These are phyloP conservation scores for Penicillium angulare DNA, from an alignment of 495 filamentous ascomycete species.

Conservation along the genomic window DNA sequence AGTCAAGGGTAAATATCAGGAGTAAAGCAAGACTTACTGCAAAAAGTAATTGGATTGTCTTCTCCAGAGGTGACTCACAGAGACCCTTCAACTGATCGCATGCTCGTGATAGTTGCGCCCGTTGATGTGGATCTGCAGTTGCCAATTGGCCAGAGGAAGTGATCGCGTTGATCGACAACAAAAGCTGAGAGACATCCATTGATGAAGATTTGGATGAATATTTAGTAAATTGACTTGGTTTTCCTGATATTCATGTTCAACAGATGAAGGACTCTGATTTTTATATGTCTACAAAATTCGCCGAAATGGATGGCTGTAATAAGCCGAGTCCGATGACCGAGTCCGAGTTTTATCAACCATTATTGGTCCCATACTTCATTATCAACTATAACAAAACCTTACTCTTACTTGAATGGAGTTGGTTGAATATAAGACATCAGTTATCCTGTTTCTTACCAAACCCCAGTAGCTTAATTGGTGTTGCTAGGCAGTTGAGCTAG, in stretches of 20 bases:
- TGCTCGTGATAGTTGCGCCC: neutral
- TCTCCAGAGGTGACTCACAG: neutral
- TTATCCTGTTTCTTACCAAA: no score
- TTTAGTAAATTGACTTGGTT: neutral
- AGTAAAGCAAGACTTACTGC: neutral
- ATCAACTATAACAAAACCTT: neutral
- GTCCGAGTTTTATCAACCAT: neutral
- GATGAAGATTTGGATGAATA: neutral
- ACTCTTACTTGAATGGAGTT: no score
- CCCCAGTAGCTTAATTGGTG: no score
- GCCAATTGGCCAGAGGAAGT: neutral
- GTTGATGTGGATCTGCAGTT: neutral
- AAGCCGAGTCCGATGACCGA: neutral
- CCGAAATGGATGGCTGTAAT: neutral
- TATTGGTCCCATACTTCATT: neutral
- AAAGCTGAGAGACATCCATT: neutral
- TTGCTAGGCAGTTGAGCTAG: no score
- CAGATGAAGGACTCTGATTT: neutral
- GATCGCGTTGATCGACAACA: neutral
- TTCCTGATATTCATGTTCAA: no score
- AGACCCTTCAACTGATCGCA: neutral
- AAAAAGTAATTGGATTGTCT: neutral
- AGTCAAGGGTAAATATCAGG: no score
- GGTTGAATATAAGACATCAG: no score
- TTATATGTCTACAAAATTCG: no score